Evolutionary conservation across 2,329 filamentous ascomycete genomes (phyloP), one percentile per base, ranked within the genome.

Genomic region (Alternaria brassicicola): DNA sequence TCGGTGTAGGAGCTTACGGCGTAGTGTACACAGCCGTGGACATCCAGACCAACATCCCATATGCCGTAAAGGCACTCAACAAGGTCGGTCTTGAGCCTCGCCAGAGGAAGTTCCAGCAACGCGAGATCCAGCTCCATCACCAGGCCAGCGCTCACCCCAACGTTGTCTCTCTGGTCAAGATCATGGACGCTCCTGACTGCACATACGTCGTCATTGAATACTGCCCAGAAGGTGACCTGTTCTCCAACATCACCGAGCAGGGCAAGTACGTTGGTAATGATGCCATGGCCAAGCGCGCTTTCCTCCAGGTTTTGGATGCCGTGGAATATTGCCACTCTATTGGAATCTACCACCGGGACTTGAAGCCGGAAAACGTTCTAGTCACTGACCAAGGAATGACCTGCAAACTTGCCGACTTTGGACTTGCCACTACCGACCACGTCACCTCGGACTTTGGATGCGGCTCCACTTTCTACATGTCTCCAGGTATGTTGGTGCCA

Each of bases 401-500:
- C 33, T 92, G 97, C 74, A 97, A 98, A 82, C 86, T 99, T 66
- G 95, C 94, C 66, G 95, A 99, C 80, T 99, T 99, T 84, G 95
- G 95, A 76, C 86, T 99, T 54, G 95, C 95, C 59, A 98, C 93
- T 23, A 88, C 88, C 57, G 91, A 94, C 66, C 85, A 88, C 66
- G 84, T 89, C 67, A 97, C 94, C 64, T 90, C 93, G 69, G 95
- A 99, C 78, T 97, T 97, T 79, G 95, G 95, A 73, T 99, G 95
- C 78, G 95, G 95, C 64, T 98, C 95, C 30, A 98, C 94, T 13
- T 98, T 98, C 74, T 99, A 99, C 82, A 99, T 98, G 95, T 97
- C 93, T 75, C 95, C 95, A 86, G 94, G 94, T 97, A 90, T 78
- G 86, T 82, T 66, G 69, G 71, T 72, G 12, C 15, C 63, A 41